Evolutionary conservation across 2,329 filamentous ascomycete genomes (phyloP).

Genomic region (Rutstroemia sp.): DNA sequence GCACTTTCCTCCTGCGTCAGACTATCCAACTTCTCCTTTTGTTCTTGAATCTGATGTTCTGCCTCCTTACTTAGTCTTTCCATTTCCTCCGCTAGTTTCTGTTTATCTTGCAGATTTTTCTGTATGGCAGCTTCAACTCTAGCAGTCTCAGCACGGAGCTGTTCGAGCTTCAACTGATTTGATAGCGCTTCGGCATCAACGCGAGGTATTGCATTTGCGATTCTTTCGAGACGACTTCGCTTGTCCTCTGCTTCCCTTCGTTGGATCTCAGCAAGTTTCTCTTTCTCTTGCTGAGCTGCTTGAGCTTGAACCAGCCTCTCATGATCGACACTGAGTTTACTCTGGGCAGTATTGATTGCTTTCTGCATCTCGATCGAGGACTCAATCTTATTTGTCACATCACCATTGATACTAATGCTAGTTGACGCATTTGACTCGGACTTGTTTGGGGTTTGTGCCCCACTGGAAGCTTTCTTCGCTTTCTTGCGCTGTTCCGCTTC

Average conservation of each 20-base stretch:
- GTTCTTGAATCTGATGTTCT: slow-evolving; percentile 28
- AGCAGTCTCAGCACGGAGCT: slow-evolving; percentile 26
- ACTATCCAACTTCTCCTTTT: slow-evolving; percentile 29
- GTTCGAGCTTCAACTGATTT: slow-evolving; percentile 23
- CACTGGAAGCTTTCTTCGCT: slow-evolving; percentile 22
- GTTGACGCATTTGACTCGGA: slow-evolving; percentile 11
- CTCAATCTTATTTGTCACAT: slow-evolving; percentile 18
- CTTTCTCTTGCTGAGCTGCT: slow-evolving; percentile 13
- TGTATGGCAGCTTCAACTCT: slow-evolving; percentile 26
- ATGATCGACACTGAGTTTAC: slow-evolving; percentile 17
- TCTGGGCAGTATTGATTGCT: slow-evolving; percentile 16
- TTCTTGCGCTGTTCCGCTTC: slow-evolving; percentile 26
- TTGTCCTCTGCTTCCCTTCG: slow-evolving; percentile 23
- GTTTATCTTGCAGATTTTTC: slow-evolving; percentile 29
- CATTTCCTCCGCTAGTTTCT: slow-evolving; percentile 28
- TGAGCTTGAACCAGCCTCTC: slow-evolving; percentile 24
- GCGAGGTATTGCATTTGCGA: slow-evolving; percentile 26
- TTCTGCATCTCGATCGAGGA: slow-evolving; percentile 24
- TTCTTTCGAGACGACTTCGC: slow-evolving; percentile 26
- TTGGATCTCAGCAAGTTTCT: slow-evolving; percentile 21
- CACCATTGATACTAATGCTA: slow-evolving; percentile 1
- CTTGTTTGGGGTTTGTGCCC: slow-evolving; percentile 22
- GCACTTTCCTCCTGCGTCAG: slow-evolving; percentile 23
- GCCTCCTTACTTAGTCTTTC: slow-evolving; percentile 28
- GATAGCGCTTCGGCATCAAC: slow-evolving; percentile 29